A percentile compares a stretch with the other conserved stretches of the same genome.
Evolutionary conservation across 805 yeast genomes (phyloP).

Genomic region (Zygoascus ofunaensis): DNA sequence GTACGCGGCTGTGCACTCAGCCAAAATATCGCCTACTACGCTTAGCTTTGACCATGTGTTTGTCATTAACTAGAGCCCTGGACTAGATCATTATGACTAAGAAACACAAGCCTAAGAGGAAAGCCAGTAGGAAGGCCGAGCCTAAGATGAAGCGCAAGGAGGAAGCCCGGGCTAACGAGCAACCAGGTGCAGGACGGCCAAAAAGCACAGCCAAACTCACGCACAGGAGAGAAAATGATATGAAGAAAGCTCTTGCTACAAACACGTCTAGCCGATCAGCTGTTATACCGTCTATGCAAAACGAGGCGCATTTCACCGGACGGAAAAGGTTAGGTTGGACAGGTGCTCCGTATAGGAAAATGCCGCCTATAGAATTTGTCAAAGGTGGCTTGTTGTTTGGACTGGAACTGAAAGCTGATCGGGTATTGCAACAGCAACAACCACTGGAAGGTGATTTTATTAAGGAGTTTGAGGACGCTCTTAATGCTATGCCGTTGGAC

Average conservation of each 20-base stretch:
- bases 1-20: too few species aligned
- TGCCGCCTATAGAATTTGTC: slow-evolving; percentile 8
- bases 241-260: background rate
- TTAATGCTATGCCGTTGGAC: background rate
- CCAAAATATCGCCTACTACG: too few species aligned
- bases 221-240: background rate
- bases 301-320: slow-evolving; percentile 3
- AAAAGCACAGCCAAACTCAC: background rate
- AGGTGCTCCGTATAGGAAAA: slow-evolving; percentile 1
- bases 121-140: too few species aligned
- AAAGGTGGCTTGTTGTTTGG: background rate
- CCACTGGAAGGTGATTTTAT: background rate
- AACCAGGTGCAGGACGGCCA: background rate
- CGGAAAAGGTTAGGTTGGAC: background rate
- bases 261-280: background rate
- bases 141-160: too few species aligned
- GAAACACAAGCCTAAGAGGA: background rate
- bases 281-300: background rate
- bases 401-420: too few species aligned
- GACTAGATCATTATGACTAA: background rate
- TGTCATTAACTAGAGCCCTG: too few species aligned
- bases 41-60: too few species aligned
- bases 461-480: background rate
- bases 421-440: too few species aligned
- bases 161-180: background rate